Evolutionary conservation across 2,329 filamentous ascomycete genomes (phyloP), one percentile per base, ranked within the genome.

Genomic region (Apiospora kogelbergensis): DNA sequence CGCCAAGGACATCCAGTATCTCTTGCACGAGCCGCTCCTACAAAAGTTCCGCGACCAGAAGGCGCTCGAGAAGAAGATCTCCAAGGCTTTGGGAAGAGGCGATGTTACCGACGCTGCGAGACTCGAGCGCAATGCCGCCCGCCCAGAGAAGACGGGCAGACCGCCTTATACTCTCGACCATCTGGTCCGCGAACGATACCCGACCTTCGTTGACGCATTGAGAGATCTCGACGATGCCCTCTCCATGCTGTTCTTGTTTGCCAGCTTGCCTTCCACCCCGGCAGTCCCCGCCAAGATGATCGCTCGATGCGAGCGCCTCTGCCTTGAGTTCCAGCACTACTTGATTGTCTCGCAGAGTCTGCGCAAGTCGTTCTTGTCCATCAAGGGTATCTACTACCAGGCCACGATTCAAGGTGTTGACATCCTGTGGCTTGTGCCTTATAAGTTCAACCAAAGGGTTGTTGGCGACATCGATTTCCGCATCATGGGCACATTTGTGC

Each of bases 371-470:
- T 99, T 99, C 84, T 84, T 99, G 73, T 97, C 94, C 1, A 98
- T 99, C 83, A 99, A 99, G 86, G 96, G 96, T 71, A 98, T 99
- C 77, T 99, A 99, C 85, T 99, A 98, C 83, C 95, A 98, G 83
- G 96, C 95, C 30, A 98, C 91, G 66, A 97, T 99, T 71, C 94
- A 98, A 80, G 96, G 96, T 65, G 95, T 99, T 83, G 95, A 98
- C 77, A 92, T 99, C 65, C 86, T 98, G 73, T 99, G 96, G 96
- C 86, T 99, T 46, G 95, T 98, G 13, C 96, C 96, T 0, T 99
- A 99, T 85, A 94, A 94, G 80, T 99, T 99, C 83, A 97, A 98
- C 78, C 96, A 99, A 85, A 88, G 93, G 74, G 91, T 97, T 17
- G 93, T 96, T 48, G 93, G 92, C 69, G 96, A 99, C 81, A 92